phyloP scores from a whole-genome alignment of 1,284 basidiomycete species.

The Flammula alnicola region DNA sequence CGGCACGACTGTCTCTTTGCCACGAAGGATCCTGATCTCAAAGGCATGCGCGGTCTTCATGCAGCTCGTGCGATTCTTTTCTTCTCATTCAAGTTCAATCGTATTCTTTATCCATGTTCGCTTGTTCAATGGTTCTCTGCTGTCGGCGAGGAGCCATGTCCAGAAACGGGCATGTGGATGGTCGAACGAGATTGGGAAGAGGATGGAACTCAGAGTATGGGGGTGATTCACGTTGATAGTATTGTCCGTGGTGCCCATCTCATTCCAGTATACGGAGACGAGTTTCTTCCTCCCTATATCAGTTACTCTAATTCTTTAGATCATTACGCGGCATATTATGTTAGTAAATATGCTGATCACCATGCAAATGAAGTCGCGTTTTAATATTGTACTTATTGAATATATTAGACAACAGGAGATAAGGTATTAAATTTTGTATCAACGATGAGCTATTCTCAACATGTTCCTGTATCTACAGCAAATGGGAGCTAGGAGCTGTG shows the following conservation, averaged over 20 bases:
- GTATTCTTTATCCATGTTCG: constrained; percentile 8
- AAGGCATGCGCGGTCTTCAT: constrained; percentile 6
- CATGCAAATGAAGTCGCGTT: constrained; percentile 7
- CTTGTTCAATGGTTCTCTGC: constrained; percentile 26
- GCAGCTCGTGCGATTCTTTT: constrained; percentile 21
- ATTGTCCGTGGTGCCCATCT: constrained; percentile 13
- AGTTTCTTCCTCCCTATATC: background rate
- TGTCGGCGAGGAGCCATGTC: constrained; percentile 20
- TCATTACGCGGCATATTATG: constrained; percentile 3
- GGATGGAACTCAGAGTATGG: background rate
- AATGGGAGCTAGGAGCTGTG: too few relatives aligned
- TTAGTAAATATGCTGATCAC: constrained; percentile 8
- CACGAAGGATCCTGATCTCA: constrained; percentile 1
- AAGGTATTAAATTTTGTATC: too few relatives aligned
- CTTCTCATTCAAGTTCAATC: constrained; percentile 19
- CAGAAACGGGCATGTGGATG: constrained; percentile 28
- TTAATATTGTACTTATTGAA: constrained; percentile 1
- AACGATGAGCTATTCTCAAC: too few relatives aligned
- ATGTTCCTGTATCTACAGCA: too few relatives aligned
- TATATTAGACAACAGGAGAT: too few relatives aligned
- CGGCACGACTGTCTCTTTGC: constrained; percentile 13
- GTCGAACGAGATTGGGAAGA: constrained; percentile 20
- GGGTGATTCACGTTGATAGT: constrained; percentile 12
- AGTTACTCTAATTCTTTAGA: constrained; percentile 6
- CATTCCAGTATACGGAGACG: background rate